phyloP scores from a whole-genome alignment of 1,284 basidiomycete genomes.

The Apiotrichum veenhuisii region DNA sequence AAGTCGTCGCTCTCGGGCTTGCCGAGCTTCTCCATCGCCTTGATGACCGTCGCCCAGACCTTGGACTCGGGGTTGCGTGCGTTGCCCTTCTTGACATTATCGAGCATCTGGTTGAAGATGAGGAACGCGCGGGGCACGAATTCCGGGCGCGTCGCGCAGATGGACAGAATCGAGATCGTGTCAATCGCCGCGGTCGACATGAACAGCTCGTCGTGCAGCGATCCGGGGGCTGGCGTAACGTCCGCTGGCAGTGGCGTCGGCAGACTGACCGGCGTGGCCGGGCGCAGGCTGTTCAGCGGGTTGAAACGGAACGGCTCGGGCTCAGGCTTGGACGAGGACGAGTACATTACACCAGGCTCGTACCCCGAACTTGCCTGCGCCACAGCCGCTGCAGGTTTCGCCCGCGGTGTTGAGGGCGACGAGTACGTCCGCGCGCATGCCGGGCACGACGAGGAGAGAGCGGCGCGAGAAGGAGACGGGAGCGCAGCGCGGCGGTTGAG shows the following conservation, averaged over 20 bases:
- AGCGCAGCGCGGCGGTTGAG: constrained; percentile 2
- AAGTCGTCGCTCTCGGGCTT: not conserved
- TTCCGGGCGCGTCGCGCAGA: constrained; percentile 44
- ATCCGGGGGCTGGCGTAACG: constrained; percentile 13
- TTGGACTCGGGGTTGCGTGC: constrained; percentile 33
- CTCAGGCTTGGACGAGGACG: constrained; percentile 5
- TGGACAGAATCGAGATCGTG: constrained; percentile 42
- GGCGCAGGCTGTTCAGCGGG: not conserved
- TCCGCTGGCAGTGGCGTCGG: constrained; percentile 32
- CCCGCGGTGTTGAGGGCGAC: constrained; percentile 7
- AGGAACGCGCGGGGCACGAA: constrained; percentile 44
- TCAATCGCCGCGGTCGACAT: constrained; percentile 41
- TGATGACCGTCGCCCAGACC: constrained; percentile 42
- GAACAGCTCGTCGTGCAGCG: constrained; percentile 34
- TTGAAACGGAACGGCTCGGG: constrained; percentile 16
- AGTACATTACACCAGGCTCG: constrained; percentile 8
- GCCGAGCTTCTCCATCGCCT: constrained; percentile 33
- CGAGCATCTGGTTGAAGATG: constrained; percentile 42
- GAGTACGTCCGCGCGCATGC: constrained; percentile 6
- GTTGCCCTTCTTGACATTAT: constrained; percentile 24
- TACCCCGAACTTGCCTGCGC: constrained; percentile 2
- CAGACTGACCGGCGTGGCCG: constrained; percentile 11
- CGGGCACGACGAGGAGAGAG: not conserved
- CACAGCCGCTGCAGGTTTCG: constrained; percentile 5
- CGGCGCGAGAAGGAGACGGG: not conserved